phyloP scores from a whole-genome alignment of 352 stramenopile genomes.

The Pythium sp. region DNA sequence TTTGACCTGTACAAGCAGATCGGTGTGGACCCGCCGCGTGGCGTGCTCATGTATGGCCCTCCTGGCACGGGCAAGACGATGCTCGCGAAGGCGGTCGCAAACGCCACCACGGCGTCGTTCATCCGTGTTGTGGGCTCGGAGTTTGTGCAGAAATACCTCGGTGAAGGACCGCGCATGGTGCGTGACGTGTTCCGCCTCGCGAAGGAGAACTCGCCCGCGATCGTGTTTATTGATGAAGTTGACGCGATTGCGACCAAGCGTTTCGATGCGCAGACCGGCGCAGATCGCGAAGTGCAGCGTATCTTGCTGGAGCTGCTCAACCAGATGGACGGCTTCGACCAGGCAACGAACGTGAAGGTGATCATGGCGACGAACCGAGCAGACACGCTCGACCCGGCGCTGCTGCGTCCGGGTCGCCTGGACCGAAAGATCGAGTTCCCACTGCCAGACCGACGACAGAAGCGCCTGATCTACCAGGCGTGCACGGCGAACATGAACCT shows the following conservation, averaged over 20 bases:
- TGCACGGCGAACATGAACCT: conserved; percentile 99
- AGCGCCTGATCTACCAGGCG: conserved; percentile 99
- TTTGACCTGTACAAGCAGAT: conserved; percentile 99
- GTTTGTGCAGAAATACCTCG: conserved; percentile 99
- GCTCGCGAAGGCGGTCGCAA: conserved; percentile 99
- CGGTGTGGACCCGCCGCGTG: conserved; percentile 98
- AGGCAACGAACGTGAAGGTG: conserved; percentile 99
- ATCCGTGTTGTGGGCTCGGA: conserved; percentile 97
- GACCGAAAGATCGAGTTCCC: conserved; percentile 99
- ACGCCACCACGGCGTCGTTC: conserved; percentile 98
- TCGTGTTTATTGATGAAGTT: conserved; percentile 99
- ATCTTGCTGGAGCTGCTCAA: conserved; percentile 99
- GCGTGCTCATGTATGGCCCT: conserved; percentile 97
- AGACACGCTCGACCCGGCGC: conserved; percentile 98
- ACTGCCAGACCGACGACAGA: conserved; percentile 97
- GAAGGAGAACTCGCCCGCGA: conserved; percentile 98
- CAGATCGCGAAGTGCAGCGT: conserved; percentile 96
- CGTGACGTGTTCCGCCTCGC: conserved; percentile 99
- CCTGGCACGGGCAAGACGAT: conserved; percentile 98
- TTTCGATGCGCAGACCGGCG: conserved; percentile 98
- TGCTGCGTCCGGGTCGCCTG: conserved; percentile 96
- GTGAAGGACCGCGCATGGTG: conserved; percentile 99
- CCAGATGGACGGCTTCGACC: conserved; percentile 99
- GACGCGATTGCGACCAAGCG: conserved; percentile 99
- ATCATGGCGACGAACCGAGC: conserved; percentile 99